A percentile compares a stretch with the other conserved stretches of the same genome.
Conservation (phyloP, 2,329 filamentous ascomycete genomes). For the Botrytis pseudocinerea region DNA sequence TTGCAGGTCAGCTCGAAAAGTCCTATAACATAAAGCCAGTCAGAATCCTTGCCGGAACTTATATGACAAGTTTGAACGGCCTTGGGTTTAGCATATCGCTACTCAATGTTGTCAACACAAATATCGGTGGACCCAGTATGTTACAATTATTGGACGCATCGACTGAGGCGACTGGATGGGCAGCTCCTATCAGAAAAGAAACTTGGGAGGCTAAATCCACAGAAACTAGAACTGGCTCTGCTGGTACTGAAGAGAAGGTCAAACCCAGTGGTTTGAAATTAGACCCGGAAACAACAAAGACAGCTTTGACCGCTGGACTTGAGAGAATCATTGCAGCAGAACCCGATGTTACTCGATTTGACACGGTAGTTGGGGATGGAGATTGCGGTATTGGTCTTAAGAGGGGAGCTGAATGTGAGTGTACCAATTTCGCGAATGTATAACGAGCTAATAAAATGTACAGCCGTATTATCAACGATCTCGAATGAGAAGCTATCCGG, state of each 20-base stretch:
- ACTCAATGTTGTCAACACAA: conserved; percentile 60
- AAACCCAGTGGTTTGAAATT: conserved; percentile 40
- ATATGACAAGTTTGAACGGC: conserved; percentile 72
- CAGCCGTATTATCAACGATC: conserved; percentile 49
- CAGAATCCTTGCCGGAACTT: conserved; percentile 64
- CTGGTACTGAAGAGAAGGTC: conserved; percentile 38
- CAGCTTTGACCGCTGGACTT: conserved; percentile 55
- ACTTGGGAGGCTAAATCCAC: conserved; percentile 57
- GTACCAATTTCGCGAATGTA: background rate
- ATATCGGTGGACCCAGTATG: conserved; percentile 49
- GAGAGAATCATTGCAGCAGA: conserved; percentile 62
- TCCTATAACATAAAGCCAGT: conserved; percentile 61
- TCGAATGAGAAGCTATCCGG: conserved; percentile 48
- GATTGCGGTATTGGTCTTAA: conserved; percentile 71
- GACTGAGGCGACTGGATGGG: conserved; percentile 67
- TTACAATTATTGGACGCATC: conserved; percentile 68
- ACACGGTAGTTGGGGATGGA: conserved; percentile 71
- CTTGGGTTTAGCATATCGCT: conserved; percentile 70
- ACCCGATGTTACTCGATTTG: conserved; percentile 64
- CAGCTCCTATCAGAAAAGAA: conserved; percentile 56
- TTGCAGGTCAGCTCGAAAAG: conserved; percentile 59
- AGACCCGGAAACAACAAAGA: conserved; percentile 47
- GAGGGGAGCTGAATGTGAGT: conserved; percentile 61
- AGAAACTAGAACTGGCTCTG: conserved; percentile 37
- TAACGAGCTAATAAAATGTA: conserved; percentile 25